These are phyloP conservation scores for Magnusiomyces paraingens DNA, from an alignment of 1,139 yeast species.

Conservation along the genomic window DNA sequence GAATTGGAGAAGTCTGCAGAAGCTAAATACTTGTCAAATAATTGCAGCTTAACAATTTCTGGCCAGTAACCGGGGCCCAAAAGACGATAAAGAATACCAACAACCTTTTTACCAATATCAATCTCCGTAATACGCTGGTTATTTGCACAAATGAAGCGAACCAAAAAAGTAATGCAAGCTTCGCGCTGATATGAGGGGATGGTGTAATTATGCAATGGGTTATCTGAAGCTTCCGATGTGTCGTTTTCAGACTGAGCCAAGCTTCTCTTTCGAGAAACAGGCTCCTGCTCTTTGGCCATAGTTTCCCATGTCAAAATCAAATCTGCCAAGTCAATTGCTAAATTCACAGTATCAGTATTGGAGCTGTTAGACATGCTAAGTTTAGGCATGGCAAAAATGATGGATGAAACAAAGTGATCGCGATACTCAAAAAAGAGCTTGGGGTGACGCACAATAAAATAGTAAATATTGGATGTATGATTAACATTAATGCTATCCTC, in stretches of 20 bases:
- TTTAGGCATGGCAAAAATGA: conserved; percentile 93
- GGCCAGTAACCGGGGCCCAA: conserved; percentile 75
- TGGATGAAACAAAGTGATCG: conserved; percentile 82
- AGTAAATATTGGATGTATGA: conserved; percentile 83
- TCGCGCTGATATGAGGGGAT: conserved; percentile 81
- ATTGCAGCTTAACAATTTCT: conserved; percentile 73
- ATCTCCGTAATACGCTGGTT: conserved; percentile 82
- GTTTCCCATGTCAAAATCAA: conserved; percentile 80
- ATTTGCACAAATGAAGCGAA: conserved; percentile 81
- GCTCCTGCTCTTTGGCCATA: conserved; percentile 25
- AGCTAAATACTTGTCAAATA: conserved; percentile 79
- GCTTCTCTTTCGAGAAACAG: conserved; percentile 26
- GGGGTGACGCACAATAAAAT: conserved; percentile 81
- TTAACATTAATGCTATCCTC: conserved; percentile 83
- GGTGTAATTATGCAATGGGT: conserved; percentile 35
- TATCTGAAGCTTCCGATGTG: background rate
- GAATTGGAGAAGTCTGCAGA: conserved; percentile 62
- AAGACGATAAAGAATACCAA: conserved; percentile 66
- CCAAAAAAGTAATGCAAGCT: conserved; percentile 85
- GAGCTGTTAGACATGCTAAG: conserved; percentile 76
- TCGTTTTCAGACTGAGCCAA: conserved; percentile 8
- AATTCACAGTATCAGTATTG: conserved; percentile 70
- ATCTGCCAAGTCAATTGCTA: conserved; percentile 88
- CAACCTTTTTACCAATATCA: conserved; percentile 73
- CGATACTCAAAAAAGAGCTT: conserved; percentile 79